Conservation (phyloP, 768 basidiomycete genomes). For the Hericium coralloides region DNA sequence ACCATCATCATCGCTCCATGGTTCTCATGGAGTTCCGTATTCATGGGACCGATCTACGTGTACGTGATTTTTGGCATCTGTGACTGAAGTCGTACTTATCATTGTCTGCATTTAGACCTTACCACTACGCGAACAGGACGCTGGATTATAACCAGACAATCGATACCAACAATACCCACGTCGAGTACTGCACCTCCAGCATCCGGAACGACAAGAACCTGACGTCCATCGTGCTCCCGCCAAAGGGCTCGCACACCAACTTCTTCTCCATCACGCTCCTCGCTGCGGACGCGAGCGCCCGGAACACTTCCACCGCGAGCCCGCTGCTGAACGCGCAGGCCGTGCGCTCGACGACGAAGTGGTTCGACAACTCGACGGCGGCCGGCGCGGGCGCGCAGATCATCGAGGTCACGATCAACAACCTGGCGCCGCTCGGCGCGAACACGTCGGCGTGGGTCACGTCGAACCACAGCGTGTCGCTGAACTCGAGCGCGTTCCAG, state of each 20-base stretch:
- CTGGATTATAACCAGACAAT: constrained; percentile 25
- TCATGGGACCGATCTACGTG: constrained; percentile 26
- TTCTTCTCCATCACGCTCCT: constrained; percentile 33
- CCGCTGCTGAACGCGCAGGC: constrained; percentile 24
- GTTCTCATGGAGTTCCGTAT: constrained; percentile 4
- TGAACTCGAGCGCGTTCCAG: constrained; percentile 19
- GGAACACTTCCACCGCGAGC: background rate
- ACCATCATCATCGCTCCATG: constrained; percentile 7
- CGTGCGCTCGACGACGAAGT: constrained; percentile 37
- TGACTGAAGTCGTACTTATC: background rate
- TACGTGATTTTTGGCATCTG: background rate
- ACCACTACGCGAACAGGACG: constrained; percentile 23
- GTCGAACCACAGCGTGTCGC: constrained; percentile 7
- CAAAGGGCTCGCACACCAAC: constrained; percentile 20
- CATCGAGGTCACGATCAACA: constrained; percentile 43
- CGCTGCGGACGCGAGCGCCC: constrained; percentile 4
- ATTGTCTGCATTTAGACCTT: constrained; percentile 27
- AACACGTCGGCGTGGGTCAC: constrained; percentile 25
- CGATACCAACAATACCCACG: constrained; percentile 34
- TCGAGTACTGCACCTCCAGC: constrained; percentile 36
- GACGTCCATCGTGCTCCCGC: constrained; percentile 36
- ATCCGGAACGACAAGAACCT: constrained; percentile 28
- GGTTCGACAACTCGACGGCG: constrained; percentile 26
- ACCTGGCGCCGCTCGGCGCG: constrained; percentile 32
- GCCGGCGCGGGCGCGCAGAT: constrained; percentile 31